These are phyloP conservation scores for Verbena officinalis DNA, from an alignment of 257 asterid species.

Conservation along the genomic window DNA sequence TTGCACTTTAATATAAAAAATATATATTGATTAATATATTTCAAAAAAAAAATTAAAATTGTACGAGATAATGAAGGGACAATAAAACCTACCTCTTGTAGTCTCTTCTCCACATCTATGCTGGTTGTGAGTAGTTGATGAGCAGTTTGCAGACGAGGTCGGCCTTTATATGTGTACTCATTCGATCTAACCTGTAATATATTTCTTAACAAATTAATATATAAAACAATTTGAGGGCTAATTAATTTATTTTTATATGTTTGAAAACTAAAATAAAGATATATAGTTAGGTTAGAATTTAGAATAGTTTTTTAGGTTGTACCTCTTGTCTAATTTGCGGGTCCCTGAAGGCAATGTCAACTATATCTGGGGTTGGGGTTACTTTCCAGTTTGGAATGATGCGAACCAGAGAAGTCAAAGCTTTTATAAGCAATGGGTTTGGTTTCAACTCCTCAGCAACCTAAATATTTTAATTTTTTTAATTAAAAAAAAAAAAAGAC, in stretches of 20 bases:
- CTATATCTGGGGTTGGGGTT: constrained; percentile 83
- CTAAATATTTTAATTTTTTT: constrained; percentile 34
- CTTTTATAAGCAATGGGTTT: constrained; percentile 46
- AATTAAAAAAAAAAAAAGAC: too few relatives aligned
- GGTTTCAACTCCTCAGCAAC: constrained; percentile 82
- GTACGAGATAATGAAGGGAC: too few relatives aligned
- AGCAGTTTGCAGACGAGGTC: constrained; percentile 85
- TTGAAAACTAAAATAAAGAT: too few relatives aligned
- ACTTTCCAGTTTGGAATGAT: constrained; percentile 80
- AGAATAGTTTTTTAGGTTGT: constrained; percentile 14
- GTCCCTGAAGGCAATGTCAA: constrained; percentile 73
- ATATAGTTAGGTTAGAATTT: too few relatives aligned
- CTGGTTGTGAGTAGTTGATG: constrained; percentile 56
- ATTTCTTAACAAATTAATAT: too few relatives aligned
- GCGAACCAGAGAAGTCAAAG: constrained; percentile 45
- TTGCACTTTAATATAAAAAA: too few relatives aligned
- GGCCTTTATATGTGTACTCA: constrained; percentile 81
- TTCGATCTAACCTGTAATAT: constrained; percentile 78
- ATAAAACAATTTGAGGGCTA: too few relatives aligned
- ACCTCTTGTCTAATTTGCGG: constrained; percentile 76
- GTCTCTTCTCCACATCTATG: constrained; percentile 67
- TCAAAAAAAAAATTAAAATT: too few relatives aligned
- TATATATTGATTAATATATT: too few relatives aligned
- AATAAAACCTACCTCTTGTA: constrained; percentile 53
- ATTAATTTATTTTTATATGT: too few relatives aligned